These are phyloP conservation scores for Rhododendron molle DNA, from an alignment of 148 eudicot species.

Conservation along the genomic window DNA sequence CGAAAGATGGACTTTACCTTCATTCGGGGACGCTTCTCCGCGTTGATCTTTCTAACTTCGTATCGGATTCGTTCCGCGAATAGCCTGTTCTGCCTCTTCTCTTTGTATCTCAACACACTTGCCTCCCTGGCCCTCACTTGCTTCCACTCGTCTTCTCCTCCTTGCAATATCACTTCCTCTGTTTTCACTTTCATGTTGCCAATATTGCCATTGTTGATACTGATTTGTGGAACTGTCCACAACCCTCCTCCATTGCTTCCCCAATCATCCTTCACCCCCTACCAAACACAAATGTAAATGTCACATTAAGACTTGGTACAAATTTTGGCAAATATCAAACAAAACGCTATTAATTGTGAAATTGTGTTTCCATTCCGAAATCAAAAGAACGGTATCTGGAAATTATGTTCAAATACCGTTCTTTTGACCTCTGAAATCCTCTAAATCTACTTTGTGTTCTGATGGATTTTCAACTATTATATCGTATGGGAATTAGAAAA, in stretches of 20 bases:
- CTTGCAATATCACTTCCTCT: conserved; percentile 10
- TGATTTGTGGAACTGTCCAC: conserved; percentile 41
- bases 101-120: conserved; percentile 68
- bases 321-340: not conserved
- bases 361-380: too few relatives aligned
- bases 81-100: conserved; percentile 68
- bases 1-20: conserved; percentile 29
- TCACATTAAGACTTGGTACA: not conserved
- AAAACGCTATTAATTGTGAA: not conserved
- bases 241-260: conserved; percentile 24
- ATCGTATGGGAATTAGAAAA: not conserved
- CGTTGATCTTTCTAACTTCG: conserved; percentile 68
- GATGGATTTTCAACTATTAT: not conserved
- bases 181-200: conserved; percentile 1
- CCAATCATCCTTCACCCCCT: conserved; percentile 19
- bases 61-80: conserved; percentile 63
- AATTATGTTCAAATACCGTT: not conserved
- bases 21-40: conserved; percentile 72
- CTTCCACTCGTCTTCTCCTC: conserved; percentile 18
- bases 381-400: not conserved
- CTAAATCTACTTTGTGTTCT: too few relatives aligned
- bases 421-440: not conserved
- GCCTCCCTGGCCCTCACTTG: conserved; percentile 45
- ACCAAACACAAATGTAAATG: not conserved
- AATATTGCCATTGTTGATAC: not conserved